A percentile compares a stretch with the other conserved stretches of the same genome.
These are phyloP conservation scores for Skeletonema menzelii DNA, from an alignment of 108 stramenopile genomes.

Conservation along the genomic window DNA sequence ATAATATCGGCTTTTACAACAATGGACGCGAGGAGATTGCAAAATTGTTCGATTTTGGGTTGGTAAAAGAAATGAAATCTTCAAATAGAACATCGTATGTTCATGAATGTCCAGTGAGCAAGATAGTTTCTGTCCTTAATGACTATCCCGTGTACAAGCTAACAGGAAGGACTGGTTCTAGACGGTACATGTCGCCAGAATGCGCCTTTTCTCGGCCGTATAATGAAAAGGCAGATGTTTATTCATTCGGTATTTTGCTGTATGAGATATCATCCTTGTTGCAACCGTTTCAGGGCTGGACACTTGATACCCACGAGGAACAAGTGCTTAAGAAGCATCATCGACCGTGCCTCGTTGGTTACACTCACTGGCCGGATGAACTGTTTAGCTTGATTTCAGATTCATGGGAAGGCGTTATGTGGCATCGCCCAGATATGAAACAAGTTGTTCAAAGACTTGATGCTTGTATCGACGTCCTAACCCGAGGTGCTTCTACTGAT, in stretches of 20 bases:
- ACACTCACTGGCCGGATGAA: slow-evolving; percentile 13
- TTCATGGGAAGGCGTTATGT: slow-evolving; percentile 26
- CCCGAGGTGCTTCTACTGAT: not conserved
- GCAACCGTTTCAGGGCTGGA: slow-evolving; percentile 42
- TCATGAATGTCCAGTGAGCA: not conserved
- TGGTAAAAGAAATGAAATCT: slow-evolving; percentile 62
- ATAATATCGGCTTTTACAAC: slow-evolving; percentile 60
- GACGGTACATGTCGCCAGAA: slow-evolving; percentile 78
- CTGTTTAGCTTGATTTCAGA: slow-evolving; percentile 12
- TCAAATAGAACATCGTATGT: not conserved
- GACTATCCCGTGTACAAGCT: slow-evolving; percentile 56
- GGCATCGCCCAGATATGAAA: slow-evolving; percentile 17
- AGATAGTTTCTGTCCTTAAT: not conserved
- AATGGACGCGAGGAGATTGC: slow-evolving; percentile 15
- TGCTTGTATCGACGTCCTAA: slow-evolving; percentile 11
- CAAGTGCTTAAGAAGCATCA: slow-evolving; percentile 13
- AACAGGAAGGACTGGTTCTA: slow-evolving; percentile 63
- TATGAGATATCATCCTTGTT: slow-evolving; percentile 65
- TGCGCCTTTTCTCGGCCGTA: slow-evolving; percentile 44
- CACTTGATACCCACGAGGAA: slow-evolving; percentile 12
- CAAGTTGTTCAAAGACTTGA: slow-evolving; percentile 17
- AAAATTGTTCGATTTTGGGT: slow-evolving; percentile 71
- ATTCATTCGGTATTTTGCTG: slow-evolving; percentile 66
- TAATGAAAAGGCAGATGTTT: slow-evolving; percentile 56
- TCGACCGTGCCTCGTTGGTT: slow-evolving; percentile 10